These are phyloP conservation scores for Scorias spongiosa DNA, from an alignment of 2,329 filamentous ascomycete genomes.

Conservation along the genomic window DNA sequence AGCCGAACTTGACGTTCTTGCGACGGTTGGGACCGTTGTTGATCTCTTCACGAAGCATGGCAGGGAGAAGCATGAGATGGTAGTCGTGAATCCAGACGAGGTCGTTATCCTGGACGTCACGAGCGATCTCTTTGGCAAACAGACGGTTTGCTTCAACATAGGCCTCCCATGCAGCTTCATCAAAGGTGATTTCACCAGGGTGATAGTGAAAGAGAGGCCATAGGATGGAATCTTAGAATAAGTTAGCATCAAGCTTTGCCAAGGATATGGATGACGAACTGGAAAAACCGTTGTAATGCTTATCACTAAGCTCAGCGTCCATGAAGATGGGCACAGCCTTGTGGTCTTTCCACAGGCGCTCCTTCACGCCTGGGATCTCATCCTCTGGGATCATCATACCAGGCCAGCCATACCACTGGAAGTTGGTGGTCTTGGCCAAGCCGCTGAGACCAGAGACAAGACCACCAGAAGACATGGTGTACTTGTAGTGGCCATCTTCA, in stretches of 20 bases:
- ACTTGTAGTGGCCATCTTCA: conserved; percentile 80
- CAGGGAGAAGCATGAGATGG: conserved; percentile 89
- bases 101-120: conserved; percentile 83
- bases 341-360: conserved; percentile 72
- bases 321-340: conserved; percentile 85
- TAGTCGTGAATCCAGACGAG: conserved; percentile 98
- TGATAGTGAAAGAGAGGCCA: conserved; percentile 99
- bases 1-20: conserved; percentile 92
- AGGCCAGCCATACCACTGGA: conserved; percentile 98
- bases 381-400: conserved; percentile 79
- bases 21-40: conserved; percentile 44
- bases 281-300: conserved; percentile 95
- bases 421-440: conserved; percentile 78
- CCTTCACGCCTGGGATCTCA: conserved; percentile 59
- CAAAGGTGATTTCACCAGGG: conserved; percentile 94
- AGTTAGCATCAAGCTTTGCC: conserved; percentile 28
- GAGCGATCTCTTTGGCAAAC: conserved; percentile 76
- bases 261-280: conserved; percentile 41
- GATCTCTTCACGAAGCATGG: conserved; percentile 87
- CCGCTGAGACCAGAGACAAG: conserved; percentile 88
- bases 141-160: conserved; percentile 87
- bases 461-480: conserved; percentile 93
- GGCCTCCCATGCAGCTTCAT: conserved; percentile 84
- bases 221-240: conserved; percentile 56
- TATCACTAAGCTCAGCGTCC: conserved; percentile 81